Base-by-base conservation (phyloP, 352 stramenopile species). In the Globisporangium cystogenes region DNA sequence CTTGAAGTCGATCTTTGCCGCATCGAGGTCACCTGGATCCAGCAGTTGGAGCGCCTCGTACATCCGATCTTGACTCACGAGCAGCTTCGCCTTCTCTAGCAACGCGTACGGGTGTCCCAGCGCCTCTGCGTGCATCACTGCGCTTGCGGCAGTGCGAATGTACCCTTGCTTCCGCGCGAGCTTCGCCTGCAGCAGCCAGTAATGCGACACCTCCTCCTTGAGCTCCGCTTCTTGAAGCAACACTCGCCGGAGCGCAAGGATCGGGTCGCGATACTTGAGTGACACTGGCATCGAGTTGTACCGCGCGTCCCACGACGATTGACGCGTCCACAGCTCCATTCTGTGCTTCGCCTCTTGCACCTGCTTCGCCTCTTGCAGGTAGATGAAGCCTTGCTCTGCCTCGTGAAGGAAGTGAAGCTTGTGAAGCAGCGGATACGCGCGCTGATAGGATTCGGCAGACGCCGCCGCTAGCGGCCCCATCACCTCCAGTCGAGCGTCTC, bases 151-250 rank as follows among this genome's bases (percentile, higher is more conserved):
- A 21, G 85, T 92, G 37, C 83, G 76, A 45, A 86, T 70, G 51
- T 87, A 90, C 1, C 83, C 83, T 69, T 93, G 82, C 55, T 92
- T 94, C 45, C 85, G 76, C 24, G 83, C 70, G 48, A 93, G 61
- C 55, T 95, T 95, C 2, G 81, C 79, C 48, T 94, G 93, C 4
- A 79, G 48, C 10, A 95, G 60, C 85, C 85, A 95, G 46, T 92
- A 93, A 16, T 76, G 65, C 1, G 78, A 87, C n/a, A 92, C 81
- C 53, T 90, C 68, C 5, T 70, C 70, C 24, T 46, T 67, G 23
- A 92, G 55, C 2, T 72, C 68, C n/a, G 77, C 75, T 58, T 89
- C 70, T 31, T 85, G 70, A 1, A 96, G 53, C 57, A 96, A 72
- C 7, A 93, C 69, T 23, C 87, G 77, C 8, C 85, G 80, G 15